Conservation (phyloP, 345 rosid species). For the Linum usitatissimum region DNA sequence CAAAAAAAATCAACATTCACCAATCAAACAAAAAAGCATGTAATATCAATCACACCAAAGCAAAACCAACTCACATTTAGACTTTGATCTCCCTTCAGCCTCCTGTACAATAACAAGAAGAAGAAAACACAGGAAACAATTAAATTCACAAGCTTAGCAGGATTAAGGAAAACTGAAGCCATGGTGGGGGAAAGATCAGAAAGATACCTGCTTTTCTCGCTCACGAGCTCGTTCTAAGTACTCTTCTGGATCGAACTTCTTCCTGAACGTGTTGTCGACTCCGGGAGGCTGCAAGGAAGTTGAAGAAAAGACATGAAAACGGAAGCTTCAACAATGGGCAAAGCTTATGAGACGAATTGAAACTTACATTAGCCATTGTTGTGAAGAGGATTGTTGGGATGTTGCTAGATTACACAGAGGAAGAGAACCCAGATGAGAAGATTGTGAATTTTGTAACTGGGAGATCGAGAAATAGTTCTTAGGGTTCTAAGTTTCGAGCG, state of each 20-base stretch:
- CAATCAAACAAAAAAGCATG: not conserved
- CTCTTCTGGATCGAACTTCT: slow-evolving; percentile 76
- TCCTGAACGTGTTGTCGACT: slow-evolving; percentile 78
- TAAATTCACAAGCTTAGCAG: not conserved
- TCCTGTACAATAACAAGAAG: slow-evolving; percentile 36
- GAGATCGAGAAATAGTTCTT: not conserved
- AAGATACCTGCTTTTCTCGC: slow-evolving; percentile 65
- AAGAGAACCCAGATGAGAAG: not conserved
- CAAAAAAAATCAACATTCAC: not conserved
- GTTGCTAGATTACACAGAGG: not conserved
- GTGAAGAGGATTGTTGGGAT: not conserved
- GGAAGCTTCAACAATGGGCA: not conserved
- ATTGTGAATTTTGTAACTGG: not conserved
- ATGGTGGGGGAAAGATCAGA: not conserved
- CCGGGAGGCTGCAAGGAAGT: slow-evolving; percentile 36
- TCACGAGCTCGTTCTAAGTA: slow-evolving; percentile 75
- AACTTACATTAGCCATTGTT: not conserved
- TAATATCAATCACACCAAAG: not conserved
- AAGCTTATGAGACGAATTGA: not conserved
- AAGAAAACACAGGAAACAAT: not conserved
- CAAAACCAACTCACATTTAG: slow-evolving; percentile 43
- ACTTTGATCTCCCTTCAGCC: slow-evolving; percentile 43
- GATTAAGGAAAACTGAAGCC: not conserved
- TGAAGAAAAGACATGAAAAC: not conserved
- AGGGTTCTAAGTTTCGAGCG: not conserved